Evolutionary conservation across 228 moss, liverwort and hornwort genomes (phyloP).

Genomic region (Sphagnum fallax): DNA sequence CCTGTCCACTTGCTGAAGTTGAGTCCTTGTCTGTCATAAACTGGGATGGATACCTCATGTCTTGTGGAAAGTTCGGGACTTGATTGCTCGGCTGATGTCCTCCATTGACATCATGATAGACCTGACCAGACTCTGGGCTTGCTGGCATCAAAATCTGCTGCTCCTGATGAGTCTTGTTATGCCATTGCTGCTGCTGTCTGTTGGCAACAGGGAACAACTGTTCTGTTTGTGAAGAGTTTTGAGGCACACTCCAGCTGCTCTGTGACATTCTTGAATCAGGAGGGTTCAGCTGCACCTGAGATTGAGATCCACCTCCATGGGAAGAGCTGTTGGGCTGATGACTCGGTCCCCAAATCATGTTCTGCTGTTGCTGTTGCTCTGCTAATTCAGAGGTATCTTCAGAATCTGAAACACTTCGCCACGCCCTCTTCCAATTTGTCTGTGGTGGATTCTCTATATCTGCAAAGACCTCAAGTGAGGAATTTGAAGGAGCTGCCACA

Average conservation of each 20-base stretch:
- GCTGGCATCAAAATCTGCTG: constrained; percentile 42
- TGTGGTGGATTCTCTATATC: constrained; percentile 55
- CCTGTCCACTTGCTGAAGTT: constrained; percentile 37
- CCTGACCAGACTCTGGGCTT: constrained; percentile 31
- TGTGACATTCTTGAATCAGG: constrained; percentile 41
- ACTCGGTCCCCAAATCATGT: constrained; percentile 47
- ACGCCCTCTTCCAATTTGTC: constrained; percentile 80
- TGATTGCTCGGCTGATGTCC: constrained; percentile 38
- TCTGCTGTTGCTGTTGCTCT: constrained; percentile 57
- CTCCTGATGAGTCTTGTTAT: constrained; percentile 17
- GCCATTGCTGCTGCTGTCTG: constrained; percentile 23
- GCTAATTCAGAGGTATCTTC: constrained; percentile 56
- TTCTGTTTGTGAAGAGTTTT: constrained; percentile 56
- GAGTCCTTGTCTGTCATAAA: constrained; percentile 48
- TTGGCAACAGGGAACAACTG: constrained; percentile 43
- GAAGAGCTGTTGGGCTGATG: constrained; percentile 18
- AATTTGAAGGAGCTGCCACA: constrained; percentile 31
- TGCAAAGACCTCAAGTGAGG: constrained; percentile 51
- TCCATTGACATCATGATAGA: constrained; percentile 38
- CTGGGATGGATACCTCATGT: constrained; percentile 38
- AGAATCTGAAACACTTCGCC: constrained; percentile 57
- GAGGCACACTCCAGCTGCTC: constrained; percentile 54
- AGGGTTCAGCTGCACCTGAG: too few species aligned
- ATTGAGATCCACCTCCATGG: too few species aligned
- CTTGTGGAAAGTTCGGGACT: constrained; percentile 17